phyloP scores from a whole-genome alignment of 2,329 filamentous ascomycete species.

The Sarocladium oryzae region DNA sequence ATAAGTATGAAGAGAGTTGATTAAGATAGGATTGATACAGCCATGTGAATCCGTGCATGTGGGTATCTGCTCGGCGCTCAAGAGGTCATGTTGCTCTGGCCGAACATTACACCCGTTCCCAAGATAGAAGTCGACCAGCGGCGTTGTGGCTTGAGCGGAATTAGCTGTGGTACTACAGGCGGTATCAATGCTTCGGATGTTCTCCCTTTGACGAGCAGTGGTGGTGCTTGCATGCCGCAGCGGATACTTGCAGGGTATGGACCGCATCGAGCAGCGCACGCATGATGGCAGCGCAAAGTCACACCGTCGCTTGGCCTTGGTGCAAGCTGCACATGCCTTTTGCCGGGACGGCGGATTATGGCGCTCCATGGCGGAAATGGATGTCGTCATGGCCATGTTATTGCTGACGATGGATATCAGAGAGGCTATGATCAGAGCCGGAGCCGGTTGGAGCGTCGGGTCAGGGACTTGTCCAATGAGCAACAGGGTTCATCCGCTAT shows the following conservation, averaged over 20 bases:
- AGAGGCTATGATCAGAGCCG: too few species aligned
- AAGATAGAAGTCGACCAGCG: neutral
- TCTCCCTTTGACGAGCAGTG: constrained; percentile 3
- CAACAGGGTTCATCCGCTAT: too few species aligned
- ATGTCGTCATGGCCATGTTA: neutral
- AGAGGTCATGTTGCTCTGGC: neutral
- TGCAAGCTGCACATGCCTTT: constrained; percentile 52
- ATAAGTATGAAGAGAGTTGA: neutral
- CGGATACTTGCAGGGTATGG: constrained; percentile 41
- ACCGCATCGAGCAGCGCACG: constrained; percentile 42
- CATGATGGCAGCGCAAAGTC: constrained; percentile 46
- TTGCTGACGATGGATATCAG: too few species aligned
- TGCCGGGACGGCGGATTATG: constrained; percentile 41
- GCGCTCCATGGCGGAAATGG: constrained; percentile 22
- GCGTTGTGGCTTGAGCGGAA: too few species aligned
- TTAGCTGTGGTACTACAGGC: too few species aligned
- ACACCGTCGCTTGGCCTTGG: constrained; percentile 50
- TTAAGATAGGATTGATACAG: neutral
- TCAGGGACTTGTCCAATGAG: too few species aligned
- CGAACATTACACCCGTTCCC: neutral
- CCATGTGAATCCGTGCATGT: neutral
- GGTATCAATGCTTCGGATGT: too few species aligned
- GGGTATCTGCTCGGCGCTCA: neutral
- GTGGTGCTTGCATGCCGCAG: neutral
- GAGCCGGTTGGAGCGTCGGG: too few species aligned